A percentile compares a stretch with the other conserved stretches of the same genome.
Conservation (phyloP, 2,329 filamentous ascomycete species). For the Bipolaris sorokiniana region DNA sequence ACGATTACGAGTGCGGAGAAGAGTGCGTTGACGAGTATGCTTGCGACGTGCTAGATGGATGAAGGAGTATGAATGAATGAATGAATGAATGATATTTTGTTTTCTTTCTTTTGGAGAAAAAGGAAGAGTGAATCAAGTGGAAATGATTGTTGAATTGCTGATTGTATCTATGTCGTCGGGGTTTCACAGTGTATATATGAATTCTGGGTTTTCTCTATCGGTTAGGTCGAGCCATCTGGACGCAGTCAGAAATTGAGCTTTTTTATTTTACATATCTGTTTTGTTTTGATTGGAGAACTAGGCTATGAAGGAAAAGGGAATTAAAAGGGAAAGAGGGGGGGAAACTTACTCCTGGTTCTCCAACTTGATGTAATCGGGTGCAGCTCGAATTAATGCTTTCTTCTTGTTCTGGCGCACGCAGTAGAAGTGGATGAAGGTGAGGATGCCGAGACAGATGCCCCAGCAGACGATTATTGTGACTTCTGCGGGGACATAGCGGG, state of each 20-base stretch:
- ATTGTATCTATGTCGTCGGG: no score
- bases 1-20: constrained; percentile 76
- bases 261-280: no score
- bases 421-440: constrained; percentile 69
- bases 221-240: constrained; percentile 65
- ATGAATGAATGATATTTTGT: not conserved
- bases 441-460: constrained; percentile 58
- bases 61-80: not conserved
- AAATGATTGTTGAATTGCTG: no score
- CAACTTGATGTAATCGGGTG: constrained; percentile 64
- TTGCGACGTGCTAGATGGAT: constrained; percentile 63
- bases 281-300: no score
- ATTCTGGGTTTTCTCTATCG: constrained; percentile 68
- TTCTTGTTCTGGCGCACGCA: constrained; percentile 64
- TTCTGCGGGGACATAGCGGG: constrained; percentile 67
- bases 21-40: constrained; percentile 67
- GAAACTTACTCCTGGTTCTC: constrained; percentile 69
- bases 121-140: not conserved
- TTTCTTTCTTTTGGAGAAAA: not conserved
- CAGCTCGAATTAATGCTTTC: constrained; percentile 61
- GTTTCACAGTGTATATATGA: constrained; percentile 62
- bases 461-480: constrained; percentile 68
- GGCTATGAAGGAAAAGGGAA: not conserved
- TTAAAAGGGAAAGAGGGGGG: not conserved
- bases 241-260: not conserved